Evolutionary conservation across 352 stramenopile genomes (phyloP), one percentile per base, ranked within the genome.

Genomic region (Phytopythium boreale): DNA sequence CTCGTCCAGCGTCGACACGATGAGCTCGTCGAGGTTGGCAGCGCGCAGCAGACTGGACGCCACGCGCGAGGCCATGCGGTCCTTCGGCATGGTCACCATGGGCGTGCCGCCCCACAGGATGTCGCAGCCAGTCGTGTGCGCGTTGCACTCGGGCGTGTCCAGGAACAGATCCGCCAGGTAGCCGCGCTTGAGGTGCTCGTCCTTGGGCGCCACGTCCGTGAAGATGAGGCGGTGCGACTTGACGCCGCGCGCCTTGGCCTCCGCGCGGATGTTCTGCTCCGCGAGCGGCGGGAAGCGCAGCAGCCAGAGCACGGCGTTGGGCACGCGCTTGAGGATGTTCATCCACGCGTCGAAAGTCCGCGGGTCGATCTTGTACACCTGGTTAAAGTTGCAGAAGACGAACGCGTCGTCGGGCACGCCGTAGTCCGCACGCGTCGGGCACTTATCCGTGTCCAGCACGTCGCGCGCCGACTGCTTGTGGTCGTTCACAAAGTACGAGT

Each of bases 341-440:
- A 96, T 96, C 95, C 95, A 98, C 12, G 82, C 86, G 19, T 74
- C 77, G 70, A 98, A 98, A 31, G 89, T 94, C 14, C 73, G 64
- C 9, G 94, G 95, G 52, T 98, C 92, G 31, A 98, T 97, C 77
- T 98, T 98, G 89, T 98, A 97, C 15, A 97, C 71, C 64, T 98
- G 88, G 57, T 97, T 98, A 63, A 98, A 98, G 66, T 97, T 97
- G 66, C 90, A 97, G 67, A 98, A 98, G 31, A 98, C 93, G 70
- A 98, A 98, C 59, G 79, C 81, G 74, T 97, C 90, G 34, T 98
- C 92, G 0, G 90, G 84, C 1, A 98, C 80, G 37, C 91, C 93
- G 56, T 98, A 98, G 59, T 93, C 75, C 8, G 71, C 68, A 58
- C 93, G 86, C 41, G 83, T 92, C 2, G 87, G 88, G 22, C 85